phyloP scores from a whole-genome alignment of 2,329 filamentous ascomycete species.

The Hansfordia pulvinata region DNA sequence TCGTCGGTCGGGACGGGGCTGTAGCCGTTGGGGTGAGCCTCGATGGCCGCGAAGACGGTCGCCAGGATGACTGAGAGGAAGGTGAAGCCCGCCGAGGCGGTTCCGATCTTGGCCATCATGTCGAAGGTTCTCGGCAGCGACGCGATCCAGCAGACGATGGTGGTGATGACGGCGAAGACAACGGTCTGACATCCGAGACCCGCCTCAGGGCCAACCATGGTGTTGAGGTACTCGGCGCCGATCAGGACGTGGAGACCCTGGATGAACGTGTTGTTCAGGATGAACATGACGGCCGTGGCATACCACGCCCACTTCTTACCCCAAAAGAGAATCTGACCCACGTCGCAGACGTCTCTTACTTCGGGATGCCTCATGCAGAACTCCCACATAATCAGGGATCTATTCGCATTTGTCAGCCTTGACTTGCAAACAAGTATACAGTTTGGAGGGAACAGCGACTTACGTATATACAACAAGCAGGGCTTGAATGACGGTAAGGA shows the following conservation, averaged over 20 bases:
- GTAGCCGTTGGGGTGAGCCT: constrained; percentile 60
- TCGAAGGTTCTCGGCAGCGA: constrained; percentile 80
- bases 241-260: constrained; percentile 75
- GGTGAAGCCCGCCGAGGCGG: constrained; percentile 71
- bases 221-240: constrained; percentile 80
- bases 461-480: constrained; percentile 74
- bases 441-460: constrained; percentile 47
- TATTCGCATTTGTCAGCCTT: constrained; percentile 4
- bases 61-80: constrained; percentile 81
- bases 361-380: constrained; percentile 87
- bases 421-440: constrained; percentile 1
- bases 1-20: constrained; percentile 28
- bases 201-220: constrained; percentile 58
- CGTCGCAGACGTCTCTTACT: constrained; percentile 83
- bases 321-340: constrained; percentile 93
- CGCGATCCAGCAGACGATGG: constrained; percentile 61
- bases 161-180: constrained; percentile 61
- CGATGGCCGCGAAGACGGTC: constrained; percentile 66
- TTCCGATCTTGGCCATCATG: constrained; percentile 66
- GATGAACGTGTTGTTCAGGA: constrained; percentile 90
- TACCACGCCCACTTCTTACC: constrained; percentile 62
- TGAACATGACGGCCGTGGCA: constrained; percentile 69
- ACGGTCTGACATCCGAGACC: constrained; percentile 60
- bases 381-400: constrained; percentile 32
- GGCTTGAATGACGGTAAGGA: constrained; percentile 69